Conservation (phyloP, 805 yeast genomes). For the Saccharomycopsis sp. region DNA sequence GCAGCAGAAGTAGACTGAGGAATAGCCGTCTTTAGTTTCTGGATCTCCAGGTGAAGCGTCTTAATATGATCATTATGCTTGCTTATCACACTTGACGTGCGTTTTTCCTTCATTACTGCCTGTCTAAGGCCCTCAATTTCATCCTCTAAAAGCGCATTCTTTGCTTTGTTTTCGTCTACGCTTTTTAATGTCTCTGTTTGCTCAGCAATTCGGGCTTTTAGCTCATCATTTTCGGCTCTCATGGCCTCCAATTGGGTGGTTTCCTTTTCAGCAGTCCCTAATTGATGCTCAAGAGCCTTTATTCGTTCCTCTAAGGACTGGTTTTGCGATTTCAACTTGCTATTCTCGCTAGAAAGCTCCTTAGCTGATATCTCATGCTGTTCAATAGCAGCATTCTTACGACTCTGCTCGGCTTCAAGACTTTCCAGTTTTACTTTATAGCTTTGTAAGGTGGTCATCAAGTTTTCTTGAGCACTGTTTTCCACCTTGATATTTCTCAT, state of each 20-base stretch:
- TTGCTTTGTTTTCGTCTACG: background rate
- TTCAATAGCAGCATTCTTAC: background rate
- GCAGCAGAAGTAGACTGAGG: background rate
- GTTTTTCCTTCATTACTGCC: background rate
- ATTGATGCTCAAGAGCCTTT: background rate
- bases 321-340: background rate
- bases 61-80: background rate
- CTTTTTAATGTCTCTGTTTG: background rate
- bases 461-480: background rate
- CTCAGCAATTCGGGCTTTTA: background rate
- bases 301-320: background rate
- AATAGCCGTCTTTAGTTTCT: background rate
- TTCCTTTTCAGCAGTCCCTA: background rate
- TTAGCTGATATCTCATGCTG: background rate
- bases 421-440: background rate
- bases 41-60: background rate
- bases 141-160: background rate
- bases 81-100: background rate
- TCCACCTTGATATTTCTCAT: background rate
- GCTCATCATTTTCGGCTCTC: background rate
- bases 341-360: background rate
- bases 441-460: background rate
- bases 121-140: background rate
- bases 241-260: background rate
- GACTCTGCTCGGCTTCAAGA: background rate